Conservation (phyloP, 441 rosid genomes). For the Pelargonium cotyledonis region DNA sequence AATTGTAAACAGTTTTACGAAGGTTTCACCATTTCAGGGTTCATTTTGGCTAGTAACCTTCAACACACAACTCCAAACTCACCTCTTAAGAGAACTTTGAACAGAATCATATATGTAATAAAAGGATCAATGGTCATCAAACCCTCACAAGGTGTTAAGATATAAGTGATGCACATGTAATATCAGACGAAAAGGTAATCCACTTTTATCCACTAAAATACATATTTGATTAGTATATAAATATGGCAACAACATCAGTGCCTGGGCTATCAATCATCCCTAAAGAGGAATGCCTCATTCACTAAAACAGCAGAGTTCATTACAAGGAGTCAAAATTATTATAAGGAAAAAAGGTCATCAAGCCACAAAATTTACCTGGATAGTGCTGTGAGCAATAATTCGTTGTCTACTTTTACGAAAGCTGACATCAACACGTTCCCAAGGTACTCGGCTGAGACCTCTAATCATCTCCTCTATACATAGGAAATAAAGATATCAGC, state of each 20-base stretch:
- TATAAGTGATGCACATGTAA: background rate
- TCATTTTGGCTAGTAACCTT: background rate
- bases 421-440: slow-evolving; percentile 94
- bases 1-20: too few relatives aligned
- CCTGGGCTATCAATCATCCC: background rate
- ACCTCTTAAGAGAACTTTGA: background rate
- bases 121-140: background rate
- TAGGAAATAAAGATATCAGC: slow-evolving; percentile 13
- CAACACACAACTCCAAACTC: background rate
- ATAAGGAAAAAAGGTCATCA: slow-evolving; percentile 7
- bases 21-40: too few relatives aligned
- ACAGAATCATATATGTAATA: background rate
- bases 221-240: background rate
- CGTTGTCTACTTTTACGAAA: slow-evolving; percentile 79
- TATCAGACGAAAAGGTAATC: background rate
- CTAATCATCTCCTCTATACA: slow-evolving; percentile 72
- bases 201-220: background rate
- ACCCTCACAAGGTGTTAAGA: background rate
- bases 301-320: background rate
- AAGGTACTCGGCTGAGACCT: slow-evolving; percentile 68
- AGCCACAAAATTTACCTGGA: slow-evolving; percentile 56
- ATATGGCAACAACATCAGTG: background rate
- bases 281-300: background rate
- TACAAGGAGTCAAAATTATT: background rate
- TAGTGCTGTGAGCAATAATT: slow-evolving; percentile 69